Evolutionary conservation across 805 yeast genomes (phyloP), one percentile per base, ranked within the genome.

Genomic region (Jamesozyma rosinii): DNA sequence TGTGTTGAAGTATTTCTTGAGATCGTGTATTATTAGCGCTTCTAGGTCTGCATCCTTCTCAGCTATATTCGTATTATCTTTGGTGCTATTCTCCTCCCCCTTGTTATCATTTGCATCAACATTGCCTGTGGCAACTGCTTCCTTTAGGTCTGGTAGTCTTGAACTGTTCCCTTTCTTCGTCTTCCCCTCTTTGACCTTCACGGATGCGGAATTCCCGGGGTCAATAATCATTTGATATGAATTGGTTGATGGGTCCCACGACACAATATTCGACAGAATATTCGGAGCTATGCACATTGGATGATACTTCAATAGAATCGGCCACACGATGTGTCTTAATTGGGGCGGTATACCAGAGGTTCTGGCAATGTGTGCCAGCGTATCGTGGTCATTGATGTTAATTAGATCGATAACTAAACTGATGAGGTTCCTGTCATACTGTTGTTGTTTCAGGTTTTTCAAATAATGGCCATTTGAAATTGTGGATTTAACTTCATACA

Each of bases 281-380:
- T 76, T 82, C 0, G 96, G 95, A 40, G 78, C 70, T 27, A 76
- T 63, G 13, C 86, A 95, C 67, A 80, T 84, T 1, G 97, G 96
- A 60, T 89, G 97, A 53, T 78, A 78, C 51, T 79, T 79, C 44
- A 89, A 63, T 40, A 89, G 62, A 3, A 85, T 64, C 1, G 96
- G 95, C 97, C 97, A 89, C 6, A 85, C 83, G 44, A 73, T 69
- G 50, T 77, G 78, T 46, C 97, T 71, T 42, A 87, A 67, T 44
- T 78, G 73, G 1, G 95, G 90, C 1, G 97, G 97, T 22, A 88
- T 69, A 3, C 97, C 97, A 44, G 78, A 69, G 50, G 81, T 88
- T 49, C 95, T 72, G 4, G 95, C 90, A 5, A 89, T 63, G 49
- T 77, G 68, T 1, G 97, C 94, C 38, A 89, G 64, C 0, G 88